Base-by-base conservation (phyloP, 306 rosid species). In the Vigna trinervia region DNA sequence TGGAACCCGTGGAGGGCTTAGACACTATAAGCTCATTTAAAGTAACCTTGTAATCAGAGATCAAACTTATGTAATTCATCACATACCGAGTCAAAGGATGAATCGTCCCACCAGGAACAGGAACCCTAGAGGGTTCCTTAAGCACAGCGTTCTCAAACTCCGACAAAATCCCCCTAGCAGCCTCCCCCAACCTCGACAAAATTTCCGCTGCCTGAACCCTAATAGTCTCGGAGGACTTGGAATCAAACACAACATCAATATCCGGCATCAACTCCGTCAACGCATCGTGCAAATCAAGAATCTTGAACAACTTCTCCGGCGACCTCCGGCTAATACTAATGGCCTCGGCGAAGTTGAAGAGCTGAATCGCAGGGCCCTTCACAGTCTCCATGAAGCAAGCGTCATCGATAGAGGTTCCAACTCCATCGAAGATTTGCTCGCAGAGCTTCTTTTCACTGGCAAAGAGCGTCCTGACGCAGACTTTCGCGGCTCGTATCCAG, bases 41-140 rank as follows among this genome's bases (percentile, higher is more conserved):
- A 53, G 93, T 93, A 81, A 76, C 90, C 87, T 87, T 91, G 59
- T 96, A 96, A 78, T 96, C 98, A 4, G 98, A 91, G 34, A 96
- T 96, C 90, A 96, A 84, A 69, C 92, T 90, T 57, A 96, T 90
- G 41, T 96, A 96, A 75, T 96, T 96, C 99, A 96, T 96, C 13
- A 96, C 99, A 77, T 96, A 96, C 85, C 98, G 89, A 26, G 99
- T 96, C 89, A 96, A 53, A 14, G 99, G 99, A 63, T 96, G 99
- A 84, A 96, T 84, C 1, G 99, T 96, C 7, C 99, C 99, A 48
- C 98, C 98, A 0, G 97, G 96, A n/a, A 95, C 99, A 23, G 96
- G 90, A 22, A 89, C 93, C 94, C 62, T 84, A 23, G 97, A 96
- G 30, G 99, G 96, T 39, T 96, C 99, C 3, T 88, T 88, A 26